Evolutionary conservation across 108 stramenopile genomes (phyloP).

Genomic region (Pseudonitzschia pungens): DNA sequence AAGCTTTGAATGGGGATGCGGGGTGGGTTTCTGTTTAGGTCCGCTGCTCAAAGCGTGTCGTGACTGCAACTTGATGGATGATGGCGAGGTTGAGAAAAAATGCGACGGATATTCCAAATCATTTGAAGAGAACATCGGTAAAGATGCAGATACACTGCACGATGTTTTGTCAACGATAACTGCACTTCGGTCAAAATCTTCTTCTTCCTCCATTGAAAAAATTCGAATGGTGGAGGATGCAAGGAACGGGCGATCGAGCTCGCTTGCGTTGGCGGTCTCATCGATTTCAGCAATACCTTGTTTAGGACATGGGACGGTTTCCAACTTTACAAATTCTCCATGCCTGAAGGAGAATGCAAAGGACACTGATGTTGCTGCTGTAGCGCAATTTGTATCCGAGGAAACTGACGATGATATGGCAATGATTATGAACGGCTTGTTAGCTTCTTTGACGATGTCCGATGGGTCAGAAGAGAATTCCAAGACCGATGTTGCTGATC

Average conservation of each 20-base stretch:
- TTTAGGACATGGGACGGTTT: slow-evolving; percentile 16
- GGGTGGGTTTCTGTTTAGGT: slow-evolving; percentile 55
- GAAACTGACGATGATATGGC: slow-evolving; percentile 13
- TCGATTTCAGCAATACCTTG: slow-evolving; percentile 34
- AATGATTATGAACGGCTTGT: slow-evolving; percentile 29
- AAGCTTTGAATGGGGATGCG: slow-evolving; percentile 62
- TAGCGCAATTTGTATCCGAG: slow-evolving; percentile 15
- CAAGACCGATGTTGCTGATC: background rate
- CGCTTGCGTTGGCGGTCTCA: slow-evolving; percentile 26
- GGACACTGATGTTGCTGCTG: slow-evolving; percentile 17
- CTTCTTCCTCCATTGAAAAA: slow-evolving; percentile 23
- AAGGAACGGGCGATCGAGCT: slow-evolving; percentile 24
- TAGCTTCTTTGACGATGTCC: slow-evolving; percentile 23
- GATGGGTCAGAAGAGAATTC: background rate
- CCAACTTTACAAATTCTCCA: slow-evolving; percentile 18
- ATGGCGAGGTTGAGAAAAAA: slow-evolving; percentile 36
- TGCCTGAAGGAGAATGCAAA: slow-evolving; percentile 13
- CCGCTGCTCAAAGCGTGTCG: slow-evolving; percentile 36
- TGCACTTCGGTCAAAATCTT: slow-evolving; percentile 18
- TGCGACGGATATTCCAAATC: slow-evolving; percentile 28
- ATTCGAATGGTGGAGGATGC: slow-evolving; percentile 28
- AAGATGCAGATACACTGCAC: slow-evolving; percentile 24
- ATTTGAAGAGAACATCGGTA: slow-evolving; percentile 36
- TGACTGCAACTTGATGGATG: slow-evolving; percentile 31
- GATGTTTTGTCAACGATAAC: slow-evolving; percentile 43